phyloP scores from a whole-genome alignment of 257 asterid species.

The Solanum pennellii region DNA sequence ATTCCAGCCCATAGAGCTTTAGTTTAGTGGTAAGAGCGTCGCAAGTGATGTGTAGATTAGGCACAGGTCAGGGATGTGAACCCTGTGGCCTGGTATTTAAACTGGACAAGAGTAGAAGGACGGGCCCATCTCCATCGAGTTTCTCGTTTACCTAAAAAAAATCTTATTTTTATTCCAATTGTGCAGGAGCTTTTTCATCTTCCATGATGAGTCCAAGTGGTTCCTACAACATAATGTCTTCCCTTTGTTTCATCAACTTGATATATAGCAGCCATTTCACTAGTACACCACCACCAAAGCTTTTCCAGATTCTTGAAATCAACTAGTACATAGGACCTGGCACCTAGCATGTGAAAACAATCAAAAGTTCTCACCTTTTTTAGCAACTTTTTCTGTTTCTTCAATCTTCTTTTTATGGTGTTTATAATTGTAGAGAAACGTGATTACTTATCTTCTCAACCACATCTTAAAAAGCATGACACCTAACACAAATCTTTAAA shows the following conservation, averaged over 20 bases:
- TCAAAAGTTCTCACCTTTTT: neutral
- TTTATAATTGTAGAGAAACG: neutral
- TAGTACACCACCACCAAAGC: neutral
- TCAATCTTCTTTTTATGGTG: neutral
- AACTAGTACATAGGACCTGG: neutral
- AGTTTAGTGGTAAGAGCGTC: neutral
- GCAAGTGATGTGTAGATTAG: neutral
- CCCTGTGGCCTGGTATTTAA: neutral
- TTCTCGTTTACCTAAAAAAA: neutral
- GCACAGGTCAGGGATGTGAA: neutral
- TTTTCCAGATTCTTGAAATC: neutral
- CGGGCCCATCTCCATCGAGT: neutral
- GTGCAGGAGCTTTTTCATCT: neutral
- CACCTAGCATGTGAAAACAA: neutral
- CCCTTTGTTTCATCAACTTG: neutral
- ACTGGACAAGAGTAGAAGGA: neutral
- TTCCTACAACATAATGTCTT: neutral
- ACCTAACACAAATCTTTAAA: slow-evolving; percentile 28
- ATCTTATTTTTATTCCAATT: neutral
- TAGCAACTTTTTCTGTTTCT: neutral
- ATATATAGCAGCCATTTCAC: neutral
- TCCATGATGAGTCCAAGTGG: neutral
- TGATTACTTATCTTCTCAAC: slow-evolving; percentile 9
- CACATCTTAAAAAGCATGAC: slow-evolving; percentile 35
- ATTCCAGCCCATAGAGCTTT: neutral